Evolutionary conservation across 306 rosid species (phyloP), one percentile per base, ranked within the genome.

Genomic region (Chamaecrista fasciculata): DNA sequence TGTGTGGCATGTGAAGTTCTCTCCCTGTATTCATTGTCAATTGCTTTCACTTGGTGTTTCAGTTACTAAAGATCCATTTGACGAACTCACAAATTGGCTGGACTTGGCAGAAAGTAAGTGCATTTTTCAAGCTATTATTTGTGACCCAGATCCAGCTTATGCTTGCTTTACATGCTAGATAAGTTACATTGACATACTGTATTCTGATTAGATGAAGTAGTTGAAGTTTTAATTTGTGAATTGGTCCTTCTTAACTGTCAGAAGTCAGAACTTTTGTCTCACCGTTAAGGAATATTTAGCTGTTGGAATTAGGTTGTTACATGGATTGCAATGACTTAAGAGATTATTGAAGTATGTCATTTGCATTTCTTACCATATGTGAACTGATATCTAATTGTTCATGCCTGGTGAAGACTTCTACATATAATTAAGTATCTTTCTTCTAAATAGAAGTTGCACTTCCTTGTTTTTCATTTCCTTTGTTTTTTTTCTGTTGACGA

Each of bases 81-180:
- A 85, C 97, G 66, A 85, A 80, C 52, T 72, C 71, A 59, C 85
- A 79, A 66, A 69, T 56, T 67, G 87, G 90, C 67, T 93, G 94
- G 98, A 88, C 90, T 82, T 94, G 97, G 33, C 98, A 90, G 79
- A 93, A 93, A 77, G 98, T 93, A 83, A 83, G 97, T 78, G 24
- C 60, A 44, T 46, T 53, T 46, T 74, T 3, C 29, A 24, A 26
- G 62, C 42, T 69, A 55, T 49, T 69, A 44, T 66, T 47, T 52
- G 15, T 65, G 28, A 44, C 26, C 56, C 16, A 2, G 67, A 6
- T 40, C 24, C 40, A 5, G 16, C 23, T 18, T 16, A 23, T 33
- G 20, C 20, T 4, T 2, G 6, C 25, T 58, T 34, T 12, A 4
- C n/a, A 14, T 50, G 34, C 52, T 2, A 21, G 29, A 15, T 56